Percentiles rank a stretch among this genome's conserved stretches.
These are phyloP conservation scores for Panellus pusillus DNA, from an alignment of 768 basidiomycete species.

Conservation along the genomic window DNA sequence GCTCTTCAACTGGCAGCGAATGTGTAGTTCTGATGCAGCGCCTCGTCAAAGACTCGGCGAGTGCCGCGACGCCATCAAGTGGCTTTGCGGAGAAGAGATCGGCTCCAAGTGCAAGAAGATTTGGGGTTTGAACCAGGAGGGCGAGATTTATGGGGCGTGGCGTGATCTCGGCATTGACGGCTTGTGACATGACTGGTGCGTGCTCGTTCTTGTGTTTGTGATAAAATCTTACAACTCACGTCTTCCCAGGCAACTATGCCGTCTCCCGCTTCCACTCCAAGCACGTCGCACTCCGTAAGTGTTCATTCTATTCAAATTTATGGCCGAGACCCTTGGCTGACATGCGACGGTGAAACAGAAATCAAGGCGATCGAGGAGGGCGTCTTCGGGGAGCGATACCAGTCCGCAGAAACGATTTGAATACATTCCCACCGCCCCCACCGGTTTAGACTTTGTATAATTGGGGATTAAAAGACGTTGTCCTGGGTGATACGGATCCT, in stretches of 20 bases:
- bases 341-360: slow-evolving; percentile 5
- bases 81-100: too few species aligned
- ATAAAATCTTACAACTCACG: neutral
- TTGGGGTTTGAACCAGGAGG: slow-evolving; percentile 67
- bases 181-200: slow-evolving; percentile 58
- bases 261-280: slow-evolving; percentile 59
- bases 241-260: slow-evolving; percentile 49
- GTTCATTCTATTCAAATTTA: neutral
- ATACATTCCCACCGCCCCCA: too few species aligned
- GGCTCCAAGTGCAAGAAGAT: slow-evolving; percentile 42
- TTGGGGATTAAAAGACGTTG: neutral
- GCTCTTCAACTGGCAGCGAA: neutral
- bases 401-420: too few species aligned
- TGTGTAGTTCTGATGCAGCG: neutral
- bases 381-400: neutral
- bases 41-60: too few species aligned
- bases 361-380: slow-evolving; percentile 8
- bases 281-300: slow-evolving; percentile 61
- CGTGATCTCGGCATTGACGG: slow-evolving; percentile 50
- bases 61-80: too few species aligned
- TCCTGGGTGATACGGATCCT: neutral
- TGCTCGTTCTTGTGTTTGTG: neutral
- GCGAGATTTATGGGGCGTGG: slow-evolving; percentile 53
- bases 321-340: too few species aligned
- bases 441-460: too few species aligned